Evolutionary conservation across 352 stramenopile genomes (phyloP).

Genomic region (Phytophthora parvispora): DNA sequence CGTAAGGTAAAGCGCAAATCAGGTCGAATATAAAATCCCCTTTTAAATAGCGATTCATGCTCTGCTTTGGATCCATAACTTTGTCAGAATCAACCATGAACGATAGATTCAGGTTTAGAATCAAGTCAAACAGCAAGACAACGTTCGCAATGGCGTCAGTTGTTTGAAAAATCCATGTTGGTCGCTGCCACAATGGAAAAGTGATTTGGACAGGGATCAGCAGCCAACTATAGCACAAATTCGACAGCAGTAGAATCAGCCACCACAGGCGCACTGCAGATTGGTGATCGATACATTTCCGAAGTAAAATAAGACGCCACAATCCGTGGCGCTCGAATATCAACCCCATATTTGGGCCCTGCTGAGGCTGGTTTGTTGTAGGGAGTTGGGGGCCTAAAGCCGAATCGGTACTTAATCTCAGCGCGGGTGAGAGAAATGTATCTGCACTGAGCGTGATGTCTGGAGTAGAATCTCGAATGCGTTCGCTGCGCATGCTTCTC

Average conservation of each 20-base stretch:
- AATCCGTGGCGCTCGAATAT: constrained; percentile 54
- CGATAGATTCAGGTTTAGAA: constrained; percentile 24
- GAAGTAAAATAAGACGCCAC: not conserved
- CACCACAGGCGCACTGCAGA: constrained; percentile 51
- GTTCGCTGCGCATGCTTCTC: not conserved
- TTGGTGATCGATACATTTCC: constrained; percentile 51
- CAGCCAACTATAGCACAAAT: constrained; percentile 56
- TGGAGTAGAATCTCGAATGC: not conserved
- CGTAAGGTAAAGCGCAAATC: constrained; percentile 51
- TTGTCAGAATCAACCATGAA: constrained; percentile 60
- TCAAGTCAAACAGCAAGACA: not conserved
- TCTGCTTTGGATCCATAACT: constrained; percentile 51
- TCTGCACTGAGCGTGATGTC: not conserved
- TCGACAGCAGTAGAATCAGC: constrained; percentile 36
- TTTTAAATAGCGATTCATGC: constrained; percentile 41
- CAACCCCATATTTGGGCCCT: not conserved
- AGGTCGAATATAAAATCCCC: constrained; percentile 49
- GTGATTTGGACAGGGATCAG: constrained; percentile 50
- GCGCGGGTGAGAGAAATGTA: not conserved
- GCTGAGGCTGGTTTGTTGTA: not conserved
- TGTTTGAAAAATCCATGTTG: constrained; percentile 24
- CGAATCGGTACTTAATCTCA: not conserved
- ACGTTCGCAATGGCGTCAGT: not conserved
- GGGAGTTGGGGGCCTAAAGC: not conserved
- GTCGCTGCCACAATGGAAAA: constrained; percentile 45